A percentile compares a stretch with the other conserved stretches of the same genome.
Evolutionary conservation across 148 eudicot genomes (phyloP).

Genomic region (Pharnaceum exiguum): DNA sequence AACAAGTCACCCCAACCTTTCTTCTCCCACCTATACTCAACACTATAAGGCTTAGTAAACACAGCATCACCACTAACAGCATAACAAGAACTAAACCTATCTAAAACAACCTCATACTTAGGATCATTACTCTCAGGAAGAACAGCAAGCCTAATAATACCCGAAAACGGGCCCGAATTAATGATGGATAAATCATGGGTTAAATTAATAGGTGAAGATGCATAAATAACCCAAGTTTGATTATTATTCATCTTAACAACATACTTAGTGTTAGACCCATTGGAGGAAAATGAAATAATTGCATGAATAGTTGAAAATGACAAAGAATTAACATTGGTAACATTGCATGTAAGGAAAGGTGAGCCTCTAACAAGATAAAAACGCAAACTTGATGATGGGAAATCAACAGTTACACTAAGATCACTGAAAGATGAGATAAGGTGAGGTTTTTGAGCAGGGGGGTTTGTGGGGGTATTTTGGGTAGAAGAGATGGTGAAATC

Average conservation of each 20-base stretch:
- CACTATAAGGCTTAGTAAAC: constrained; percentile 48
- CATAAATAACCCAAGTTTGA: constrained; percentile 77
- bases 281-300: constrained; percentile 39
- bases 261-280: constrained; percentile 49
- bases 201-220: constrained; percentile 55
- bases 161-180: constrained; percentile 47
- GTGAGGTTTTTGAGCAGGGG: constrained; percentile 31
- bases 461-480: constrained; percentile 13
- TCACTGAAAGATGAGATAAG: constrained; percentile 53
- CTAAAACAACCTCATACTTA: constrained; percentile 47
- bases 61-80: constrained; percentile 61
- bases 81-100: constrained; percentile 71
- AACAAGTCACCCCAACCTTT: constrained; percentile 83
- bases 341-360: constrained; percentile 71
- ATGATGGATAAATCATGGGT: constrained; percentile 44
- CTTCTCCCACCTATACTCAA: constrained; percentile 79
- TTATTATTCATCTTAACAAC: constrained; percentile 59
- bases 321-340: constrained; percentile 21
- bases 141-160: constrained; percentile 58
- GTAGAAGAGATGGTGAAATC: constrained; percentile 61
- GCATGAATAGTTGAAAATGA: constrained; percentile 69
- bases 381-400: constrained; percentile 54
- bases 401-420: constrained; percentile 70
- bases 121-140: constrained; percentile 43
- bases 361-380: constrained; percentile 78